These are phyloP conservation scores for Baorangia bicolor DNA, from an alignment of 768 basidiomycete species.

Conservation along the genomic window DNA sequence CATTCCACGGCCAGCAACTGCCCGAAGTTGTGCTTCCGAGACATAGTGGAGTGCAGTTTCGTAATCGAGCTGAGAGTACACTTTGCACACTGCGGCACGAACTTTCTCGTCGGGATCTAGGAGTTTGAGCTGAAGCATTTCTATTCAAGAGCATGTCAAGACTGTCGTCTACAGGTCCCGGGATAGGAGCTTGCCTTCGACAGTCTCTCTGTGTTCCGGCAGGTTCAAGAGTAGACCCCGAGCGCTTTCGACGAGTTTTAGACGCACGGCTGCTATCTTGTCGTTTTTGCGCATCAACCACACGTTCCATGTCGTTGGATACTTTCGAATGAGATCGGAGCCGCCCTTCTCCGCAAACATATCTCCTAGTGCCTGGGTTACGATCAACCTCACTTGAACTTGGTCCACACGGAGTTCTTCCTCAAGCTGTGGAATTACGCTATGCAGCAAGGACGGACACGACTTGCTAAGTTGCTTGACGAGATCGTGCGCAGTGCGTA, in stretches of 20 bases:
- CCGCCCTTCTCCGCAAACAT: constrained; percentile 85
- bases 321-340: constrained; percentile 72
- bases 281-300: constrained; percentile 85
- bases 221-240: constrained; percentile 60
- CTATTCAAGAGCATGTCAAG: constrained; percentile 35
- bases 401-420: constrained; percentile 84
- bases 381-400: constrained; percentile 66
- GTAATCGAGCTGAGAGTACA: constrained; percentile 84
- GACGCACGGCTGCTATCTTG: constrained; percentile 63
- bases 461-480: constrained; percentile 79
- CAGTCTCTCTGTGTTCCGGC: constrained; percentile 60
- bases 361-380: constrained; percentile 83
- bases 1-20: constrained; percentile 65
- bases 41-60: constrained; percentile 88
- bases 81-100: constrained; percentile 77
- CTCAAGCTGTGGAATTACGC: constrained; percentile 91
- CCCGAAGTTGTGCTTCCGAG: constrained; percentile 55
- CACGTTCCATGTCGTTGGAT: constrained; percentile 79
- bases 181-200: constrained; percentile 63
- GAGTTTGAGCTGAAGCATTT: constrained; percentile 61
- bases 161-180: background rate
- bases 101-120: constrained; percentile 91
- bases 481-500: constrained; percentile 77
- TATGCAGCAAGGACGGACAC: constrained; percentile 79
- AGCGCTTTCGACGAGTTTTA: constrained; percentile 75